Percentiles rank a stretch among this genome's conserved stretches.
phyloP scores from a whole-genome alignment of 768 basidiomycete genomes.

The Suillus paluster region DNA sequence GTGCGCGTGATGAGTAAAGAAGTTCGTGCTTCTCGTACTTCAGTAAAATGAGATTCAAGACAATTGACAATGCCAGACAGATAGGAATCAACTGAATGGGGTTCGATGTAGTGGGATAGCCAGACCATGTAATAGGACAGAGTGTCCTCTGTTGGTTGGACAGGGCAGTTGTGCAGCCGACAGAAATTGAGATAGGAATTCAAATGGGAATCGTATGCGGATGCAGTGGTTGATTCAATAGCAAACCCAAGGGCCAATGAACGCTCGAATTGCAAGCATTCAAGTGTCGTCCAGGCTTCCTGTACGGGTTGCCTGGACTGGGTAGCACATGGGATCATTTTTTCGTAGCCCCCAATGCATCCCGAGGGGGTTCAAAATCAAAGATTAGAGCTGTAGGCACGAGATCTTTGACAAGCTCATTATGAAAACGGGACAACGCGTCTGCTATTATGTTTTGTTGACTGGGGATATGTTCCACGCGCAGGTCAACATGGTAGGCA shows the following conservation, averaged over 20 bases:
- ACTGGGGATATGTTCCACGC: conserved; percentile 29
- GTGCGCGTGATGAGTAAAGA: too few species aligned
- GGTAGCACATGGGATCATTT: not conserved
- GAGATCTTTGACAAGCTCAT: not conserved
- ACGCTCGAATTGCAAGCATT: conserved; percentile 21
- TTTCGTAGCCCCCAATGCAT: conserved; percentile 27
- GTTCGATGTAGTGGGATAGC: conserved; percentile 42
- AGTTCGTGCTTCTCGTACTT: conserved; percentile 24
- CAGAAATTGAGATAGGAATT: conserved; percentile 45
- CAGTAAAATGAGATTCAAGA: conserved; percentile 33
- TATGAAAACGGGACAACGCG: not conserved
- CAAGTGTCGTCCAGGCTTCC: conserved; percentile 41
- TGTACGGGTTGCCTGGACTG: conserved; percentile 6
- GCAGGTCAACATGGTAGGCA: conserved; percentile 18
- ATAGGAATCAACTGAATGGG: conserved; percentile 39
- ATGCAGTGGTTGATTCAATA: conserved; percentile 19
- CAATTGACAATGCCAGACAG: conserved; percentile 42
- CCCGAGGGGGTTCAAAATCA: conserved; percentile 25
- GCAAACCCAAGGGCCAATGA: conserved; percentile 37
- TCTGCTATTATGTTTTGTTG: conserved; percentile 29
- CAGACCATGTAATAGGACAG: conserved; percentile 40
- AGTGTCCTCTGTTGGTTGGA: conserved; percentile 42
- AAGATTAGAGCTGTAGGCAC: not conserved
- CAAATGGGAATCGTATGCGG: conserved; percentile 37
- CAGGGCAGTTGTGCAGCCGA: conserved; percentile 32